phyloP scores from a whole-genome alignment of 2,329 filamentous ascomycete genomes.

The Fusarium hainanense region DNA sequence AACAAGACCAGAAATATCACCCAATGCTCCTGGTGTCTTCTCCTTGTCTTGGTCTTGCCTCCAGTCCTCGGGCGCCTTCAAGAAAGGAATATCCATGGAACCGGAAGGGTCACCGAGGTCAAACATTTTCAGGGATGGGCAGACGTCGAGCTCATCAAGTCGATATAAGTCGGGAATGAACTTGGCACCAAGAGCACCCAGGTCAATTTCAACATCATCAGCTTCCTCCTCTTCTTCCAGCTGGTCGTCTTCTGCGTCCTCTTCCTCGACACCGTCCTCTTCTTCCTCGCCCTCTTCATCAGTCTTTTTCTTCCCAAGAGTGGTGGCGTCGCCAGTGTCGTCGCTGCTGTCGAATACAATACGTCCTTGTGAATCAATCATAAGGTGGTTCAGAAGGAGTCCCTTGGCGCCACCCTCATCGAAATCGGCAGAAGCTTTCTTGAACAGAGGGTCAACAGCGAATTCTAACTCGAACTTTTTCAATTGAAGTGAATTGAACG shows the following conservation, averaged over 20 bases:
- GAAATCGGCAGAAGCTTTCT: slow-evolving; percentile 97
- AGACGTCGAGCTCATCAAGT: slow-evolving; percentile 90
- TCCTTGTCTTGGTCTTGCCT: slow-evolving; percentile 75
- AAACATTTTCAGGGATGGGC: slow-evolving; percentile 93
- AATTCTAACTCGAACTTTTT: slow-evolving; percentile 99
- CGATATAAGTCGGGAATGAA: slow-evolving; percentile 86
- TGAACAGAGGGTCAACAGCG: slow-evolving; percentile 97
- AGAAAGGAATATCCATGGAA: slow-evolving; percentile 88
- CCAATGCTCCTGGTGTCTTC: slow-evolving; percentile 63
- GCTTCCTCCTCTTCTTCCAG: slow-evolving; percentile 58
- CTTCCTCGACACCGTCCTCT: slow-evolving; percentile 51
- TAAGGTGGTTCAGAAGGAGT: slow-evolving; percentile 92
- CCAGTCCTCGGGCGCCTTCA: slow-evolving; percentile 91
- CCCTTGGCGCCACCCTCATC: slow-evolving; percentile 98
- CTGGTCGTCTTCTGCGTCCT: slow-evolving; percentile 47
- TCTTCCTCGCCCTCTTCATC: slow-evolving; percentile 56
- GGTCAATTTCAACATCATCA: slow-evolving; percentile 76
- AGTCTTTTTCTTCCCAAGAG: slow-evolving; percentile 50
- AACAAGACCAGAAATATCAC: slow-evolving; percentile 81
- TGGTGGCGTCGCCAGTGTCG: slow-evolving; percentile 70
- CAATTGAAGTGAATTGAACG: slow-evolving; percentile 87
- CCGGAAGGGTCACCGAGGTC: slow-evolving; percentile 88
- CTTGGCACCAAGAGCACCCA: slow-evolving; percentile 76
- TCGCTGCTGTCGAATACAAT: slow-evolving; percentile 99
- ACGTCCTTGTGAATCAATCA: slow-evolving; percentile 89